Conservation (phyloP, 2,329 filamentous ascomycete species). For the Aaosphaeria pasadenensis region DNA sequence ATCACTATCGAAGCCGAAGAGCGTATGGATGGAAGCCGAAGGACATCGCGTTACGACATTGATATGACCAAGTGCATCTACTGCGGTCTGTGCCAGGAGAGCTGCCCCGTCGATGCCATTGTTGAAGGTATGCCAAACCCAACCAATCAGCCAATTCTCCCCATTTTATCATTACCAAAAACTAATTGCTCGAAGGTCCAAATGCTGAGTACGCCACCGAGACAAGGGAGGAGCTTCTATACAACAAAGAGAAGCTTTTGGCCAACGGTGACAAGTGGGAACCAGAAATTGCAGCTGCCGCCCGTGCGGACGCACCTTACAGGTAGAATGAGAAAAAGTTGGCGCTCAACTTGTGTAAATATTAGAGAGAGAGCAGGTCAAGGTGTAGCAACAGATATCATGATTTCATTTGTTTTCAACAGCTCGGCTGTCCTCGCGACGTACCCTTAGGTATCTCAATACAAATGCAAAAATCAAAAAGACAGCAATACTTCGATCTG, state of each 20-base stretch:
- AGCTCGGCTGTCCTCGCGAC: too few species aligned
- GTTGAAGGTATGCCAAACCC: slow-evolving; percentile 58
- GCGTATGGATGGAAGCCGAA: slow-evolving; percentile 89
- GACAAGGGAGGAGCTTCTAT: slow-evolving; percentile 87
- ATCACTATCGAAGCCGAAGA: slow-evolving; percentile 99
- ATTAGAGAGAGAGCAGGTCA: slow-evolving; percentile 7
- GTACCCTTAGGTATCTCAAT: too few species aligned
- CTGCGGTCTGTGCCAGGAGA: slow-evolving; percentile 99
- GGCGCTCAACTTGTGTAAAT: slow-evolving; percentile 26
- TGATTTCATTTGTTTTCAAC: slow-evolving; percentile 1
- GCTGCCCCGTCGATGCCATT: slow-evolving; percentile 95
- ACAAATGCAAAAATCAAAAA: too few species aligned
- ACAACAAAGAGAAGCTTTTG: slow-evolving; percentile 95
- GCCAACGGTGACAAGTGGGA: slow-evolving; percentile 79
- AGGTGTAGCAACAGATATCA: slow-evolving; percentile 1
- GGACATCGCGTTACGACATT: slow-evolving; percentile 97
- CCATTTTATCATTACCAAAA: slow-evolving; percentile 10
- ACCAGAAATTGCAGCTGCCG: slow-evolving; percentile 88
- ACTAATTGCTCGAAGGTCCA: slow-evolving; percentile 45
- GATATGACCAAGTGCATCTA: slow-evolving; percentile 99
- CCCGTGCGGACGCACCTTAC: slow-evolving; percentile 86
- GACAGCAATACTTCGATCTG: too few species aligned
- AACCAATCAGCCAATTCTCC: too few species aligned
- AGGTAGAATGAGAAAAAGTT: slow-evolving; percentile 21
- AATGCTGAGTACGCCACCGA: slow-evolving; percentile 75